Evolutionary conservation across 140 eudicot genomes (phyloP), one percentile per base, ranked within the genome.

Genomic region (Bidens hawaiensis): DNA sequence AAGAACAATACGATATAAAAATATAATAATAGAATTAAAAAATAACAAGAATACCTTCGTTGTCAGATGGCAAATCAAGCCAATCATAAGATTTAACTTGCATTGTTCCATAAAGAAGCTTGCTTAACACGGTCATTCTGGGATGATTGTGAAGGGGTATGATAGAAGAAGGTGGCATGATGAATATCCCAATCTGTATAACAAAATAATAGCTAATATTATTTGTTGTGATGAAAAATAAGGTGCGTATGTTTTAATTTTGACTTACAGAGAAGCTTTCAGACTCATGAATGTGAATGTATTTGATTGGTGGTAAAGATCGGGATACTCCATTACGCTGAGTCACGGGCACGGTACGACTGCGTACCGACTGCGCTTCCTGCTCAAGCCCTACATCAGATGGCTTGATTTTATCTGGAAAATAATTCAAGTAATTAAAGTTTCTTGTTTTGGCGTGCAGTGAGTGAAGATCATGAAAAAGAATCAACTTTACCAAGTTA

Each of bases 91-190:
- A 64, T 66, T 76, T 83, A 69, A 86, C 95, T 48, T 81, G 81
- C 65, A 90, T 63, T 26, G 97, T 72, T 62, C 95, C 97, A 56
- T 90, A 90, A 24, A 90, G 62, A 71, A 90, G 95, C 81, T 90
- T 90, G 85, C 97, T 90, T 70, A 90, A 74, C 52, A 90, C 97
- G n/a, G 95, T 90, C 95, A 90, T 90, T 76, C 97, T 89, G 47
- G 97, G 97, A 75, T 90, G 97, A 78, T 90, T 90, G 68, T 90
- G 97, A 67, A 90, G 94, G 43, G 97, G 97, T 64, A 90, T 90
- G 76, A 90, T 74, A 3, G 97, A 90, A 34, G 94, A 83, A 56
- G 97, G 71, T 58, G 97, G 95, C 97, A 90, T 86, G 75, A 89
- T 81, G 72, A 90, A 90, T 71, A 90, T 90, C 50, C 97, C 95